These are phyloP conservation scores for Stylosanthes scabra DNA, from an alignment of 331 rosid species.

Conservation along the genomic window DNA sequence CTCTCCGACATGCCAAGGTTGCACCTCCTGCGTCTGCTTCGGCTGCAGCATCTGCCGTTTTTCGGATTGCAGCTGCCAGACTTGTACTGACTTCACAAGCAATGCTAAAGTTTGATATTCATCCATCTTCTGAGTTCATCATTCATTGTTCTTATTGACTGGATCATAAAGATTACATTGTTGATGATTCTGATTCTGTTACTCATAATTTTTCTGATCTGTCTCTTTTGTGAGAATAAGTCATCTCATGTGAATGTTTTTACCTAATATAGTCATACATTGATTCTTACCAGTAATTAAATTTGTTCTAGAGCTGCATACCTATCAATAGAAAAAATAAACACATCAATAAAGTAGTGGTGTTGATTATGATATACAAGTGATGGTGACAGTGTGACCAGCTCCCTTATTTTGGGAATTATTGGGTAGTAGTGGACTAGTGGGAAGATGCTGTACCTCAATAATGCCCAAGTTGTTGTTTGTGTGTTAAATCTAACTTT, in stretches of 20 bases:
- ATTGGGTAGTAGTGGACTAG: background rate
- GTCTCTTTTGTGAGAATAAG: too few relatives aligned
- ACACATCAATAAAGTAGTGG: background rate
- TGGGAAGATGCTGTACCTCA: background rate
- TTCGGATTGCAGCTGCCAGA: constrained; percentile 98
- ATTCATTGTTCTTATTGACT: constrained; percentile 53
- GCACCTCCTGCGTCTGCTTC: constrained; percentile 97
- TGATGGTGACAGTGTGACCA: constrained; percentile 26
- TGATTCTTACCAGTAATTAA: too few relatives aligned
- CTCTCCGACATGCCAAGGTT: constrained; percentile 90
- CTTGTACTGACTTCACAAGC: constrained; percentile 89
- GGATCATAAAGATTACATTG: constrained; percentile 52
- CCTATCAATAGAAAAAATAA: too few relatives aligned
- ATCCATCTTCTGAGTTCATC: constrained; percentile 38
- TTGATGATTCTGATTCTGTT: constrained; percentile 43
- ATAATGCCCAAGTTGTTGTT: background rate
- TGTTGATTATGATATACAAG: background rate
- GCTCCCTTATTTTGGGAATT: constrained; percentile 10
- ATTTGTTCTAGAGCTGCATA: too few relatives aligned
- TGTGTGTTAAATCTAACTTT: background rate
- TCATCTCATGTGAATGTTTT: too few relatives aligned
- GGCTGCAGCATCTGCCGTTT: constrained; percentile 92
- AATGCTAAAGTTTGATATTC: constrained; percentile 65
- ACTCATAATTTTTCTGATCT: constrained; percentile 5
- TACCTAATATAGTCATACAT: too few relatives aligned